phyloP scores from a whole-genome alignment of 352 stramenopile genomes.

The Thalassiosira ordinaria region DNA sequence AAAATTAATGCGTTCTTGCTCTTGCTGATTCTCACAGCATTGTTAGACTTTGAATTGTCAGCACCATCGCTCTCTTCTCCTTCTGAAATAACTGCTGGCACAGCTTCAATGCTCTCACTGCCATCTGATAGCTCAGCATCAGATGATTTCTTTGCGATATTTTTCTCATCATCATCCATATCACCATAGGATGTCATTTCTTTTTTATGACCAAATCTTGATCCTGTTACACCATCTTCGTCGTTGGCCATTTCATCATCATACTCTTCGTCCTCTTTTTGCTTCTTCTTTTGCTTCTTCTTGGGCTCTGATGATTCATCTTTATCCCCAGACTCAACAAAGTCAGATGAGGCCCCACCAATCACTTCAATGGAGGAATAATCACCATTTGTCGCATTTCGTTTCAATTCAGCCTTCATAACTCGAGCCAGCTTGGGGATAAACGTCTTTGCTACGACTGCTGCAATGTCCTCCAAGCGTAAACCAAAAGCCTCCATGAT shows the following conservation, averaged over 20 bases:
- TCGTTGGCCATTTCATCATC: slow-evolving; percentile 79
- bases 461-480: slow-evolving; percentile 92
- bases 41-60: slow-evolving; percentile 34
- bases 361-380: slow-evolving; percentile 62
- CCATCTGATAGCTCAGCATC: slow-evolving; percentile 57
- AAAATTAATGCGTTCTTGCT: slow-evolving; percentile 73
- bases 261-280: slow-evolving; percentile 81
- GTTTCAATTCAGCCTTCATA: slow-evolving; percentile 93
- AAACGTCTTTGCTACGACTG: slow-evolving; percentile 89
- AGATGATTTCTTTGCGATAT: slow-evolving; percentile 58
- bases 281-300: slow-evolving; percentile 60
- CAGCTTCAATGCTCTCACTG: slow-evolving; percentile 88
- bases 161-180: slow-evolving; percentile 93
- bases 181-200: slow-evolving; percentile 88
- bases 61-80: slow-evolving; percentile 84
- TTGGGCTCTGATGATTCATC: slow-evolving; percentile 38
- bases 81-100: slow-evolving; percentile 75
- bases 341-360: slow-evolving; percentile 54
- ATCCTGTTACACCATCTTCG: slow-evolving; percentile 80
- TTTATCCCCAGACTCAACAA: slow-evolving; percentile 56
- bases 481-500: slow-evolving; percentile 96
- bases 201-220: slow-evolving; percentile 78
- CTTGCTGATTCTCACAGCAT: slow-evolving; percentile 69
- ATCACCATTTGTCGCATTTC: slow-evolving; percentile 66
- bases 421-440: slow-evolving; percentile 92